phyloP scores from a whole-genome alignment of 768 basidiomycete genomes.

The Russula sp. region DNA sequence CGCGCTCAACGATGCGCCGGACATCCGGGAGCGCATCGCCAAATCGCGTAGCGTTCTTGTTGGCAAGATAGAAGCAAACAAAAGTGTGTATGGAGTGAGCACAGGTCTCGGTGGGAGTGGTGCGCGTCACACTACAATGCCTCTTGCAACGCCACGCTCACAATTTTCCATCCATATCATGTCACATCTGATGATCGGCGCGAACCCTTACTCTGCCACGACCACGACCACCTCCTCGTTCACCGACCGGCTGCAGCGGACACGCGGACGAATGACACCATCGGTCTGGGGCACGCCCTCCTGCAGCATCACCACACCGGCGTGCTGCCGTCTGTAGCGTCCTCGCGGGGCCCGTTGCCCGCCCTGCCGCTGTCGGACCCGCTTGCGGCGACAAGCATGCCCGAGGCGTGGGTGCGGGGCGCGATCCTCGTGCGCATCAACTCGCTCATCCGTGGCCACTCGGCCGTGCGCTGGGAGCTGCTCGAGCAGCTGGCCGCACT shows the following conservation, averaged over 20 bases:
- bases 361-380: slow-evolving; percentile 69
- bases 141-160: too few species aligned
- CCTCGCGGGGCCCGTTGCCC: slow-evolving; percentile 34
- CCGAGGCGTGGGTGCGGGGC: slow-evolving; percentile 84
- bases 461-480: slow-evolving; percentile 76
- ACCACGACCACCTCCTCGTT: too few species aligned
- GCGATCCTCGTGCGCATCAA: slow-evolving; percentile 86
- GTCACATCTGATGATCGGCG: neutral
- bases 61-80: slow-evolving; percentile 59
- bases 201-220: neutral
- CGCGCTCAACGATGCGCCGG: slow-evolving; percentile 43
- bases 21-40: slow-evolving; percentile 46
- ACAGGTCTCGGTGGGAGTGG: slow-evolving; percentile 84
- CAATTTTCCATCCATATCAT: neutral
- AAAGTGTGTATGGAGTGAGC: slow-evolving; percentile 78
- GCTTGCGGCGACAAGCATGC: slow-evolving; percentile 63
- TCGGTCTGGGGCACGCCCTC: slow-evolving; percentile 68
- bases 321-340: slow-evolving; percentile 48
- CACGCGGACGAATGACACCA: slow-evolving; percentile 72
- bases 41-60: slow-evolving; percentile 59
- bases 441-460: slow-evolving; percentile 83
- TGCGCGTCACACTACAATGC: slow-evolving; percentile 22
- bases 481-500: slow-evolving; percentile 72
- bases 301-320: slow-evolving; percentile 79
- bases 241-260: slow-evolving; percentile 45